Evolutionary conservation across 2,329 filamentous ascomycete species (phyloP), one percentile per base, ranked within the genome.

Genomic region (Colletotrichum lupini): DNA sequence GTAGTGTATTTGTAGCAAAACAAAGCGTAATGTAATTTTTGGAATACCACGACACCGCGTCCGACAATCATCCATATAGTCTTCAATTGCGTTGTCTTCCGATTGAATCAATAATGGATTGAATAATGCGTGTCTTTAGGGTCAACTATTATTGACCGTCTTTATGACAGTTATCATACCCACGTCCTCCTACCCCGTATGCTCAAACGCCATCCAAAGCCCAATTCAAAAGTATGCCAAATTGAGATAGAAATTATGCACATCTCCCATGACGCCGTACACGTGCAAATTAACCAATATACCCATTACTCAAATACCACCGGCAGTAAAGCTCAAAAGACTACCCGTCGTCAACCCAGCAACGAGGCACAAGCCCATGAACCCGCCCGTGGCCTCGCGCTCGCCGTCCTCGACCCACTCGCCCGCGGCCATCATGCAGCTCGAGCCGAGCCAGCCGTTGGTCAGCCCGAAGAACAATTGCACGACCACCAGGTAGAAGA

Each of bases 321-420:
- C 89, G 75, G 91, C 90, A 11, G 91, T 87, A 82, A 98, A 99
- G 81, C 95, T 98, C 80, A 97, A 82, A 78, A 98, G 82, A 83
- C 96, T 98, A n/a, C 97, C 97, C 28, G 88, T 87, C 2, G 95
- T 90, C 82, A 98, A 83, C 0, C 97, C 97, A 5, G 90, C 91
- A 22, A 98, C 94, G n/a, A 98, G 89, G 81, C 93, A 95, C 75
- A 98, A 82, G 4, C 94, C 93, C 97, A 99, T 98, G 81, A 98
- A 98, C 1, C 93, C 95, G 59, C 96, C 97, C 0, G 95, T 92
- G 6, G 95, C 95, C 84, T 98, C 95, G 42, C 93, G 88, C 85
- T 99, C 96, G 11, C 92, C 91, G 1, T 92, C 90, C 4, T 92
- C 92, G 1, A 98, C 95, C 90, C 92, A 96, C 76, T 94, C 91